These are phyloP conservation scores for Tieghemiomyces parasiticus DNA, from an alignment of 192 early-diverging fungal species.

Conservation along the genomic window DNA sequence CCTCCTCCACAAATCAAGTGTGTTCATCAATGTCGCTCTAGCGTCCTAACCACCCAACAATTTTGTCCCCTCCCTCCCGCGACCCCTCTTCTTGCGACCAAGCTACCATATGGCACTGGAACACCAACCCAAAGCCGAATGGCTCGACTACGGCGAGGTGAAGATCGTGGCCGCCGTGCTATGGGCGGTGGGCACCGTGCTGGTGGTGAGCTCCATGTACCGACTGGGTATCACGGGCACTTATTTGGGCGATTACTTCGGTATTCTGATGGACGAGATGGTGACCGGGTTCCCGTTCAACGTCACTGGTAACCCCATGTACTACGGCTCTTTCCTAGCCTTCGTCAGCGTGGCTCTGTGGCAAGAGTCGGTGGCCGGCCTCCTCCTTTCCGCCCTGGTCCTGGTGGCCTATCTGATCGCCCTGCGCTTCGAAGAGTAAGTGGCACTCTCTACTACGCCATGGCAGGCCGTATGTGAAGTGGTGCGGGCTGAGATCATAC, in stretches of 20 bases:
- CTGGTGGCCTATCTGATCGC: slow-evolving; percentile 64
- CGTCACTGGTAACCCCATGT: slow-evolving; percentile 89
- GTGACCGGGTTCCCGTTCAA: slow-evolving; percentile 89
- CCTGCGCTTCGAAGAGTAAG: slow-evolving; percentile 62
- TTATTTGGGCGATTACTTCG: slow-evolving; percentile 91
- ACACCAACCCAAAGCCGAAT: slow-evolving; percentile 40
- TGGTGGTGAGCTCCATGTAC: slow-evolving; percentile 75
- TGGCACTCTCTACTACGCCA: background rate
- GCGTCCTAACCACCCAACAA: background rate
- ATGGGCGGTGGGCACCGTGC: slow-evolving; percentile 45
- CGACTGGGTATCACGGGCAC: slow-evolving; percentile 80
- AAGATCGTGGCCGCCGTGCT: slow-evolving; percentile 30
- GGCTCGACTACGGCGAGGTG: slow-evolving; percentile 29
- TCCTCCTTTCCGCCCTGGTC: slow-evolving; percentile 49
- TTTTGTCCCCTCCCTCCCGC: background rate
- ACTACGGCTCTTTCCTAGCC: slow-evolving; percentile 73
- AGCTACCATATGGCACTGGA: slow-evolving; percentile 55
- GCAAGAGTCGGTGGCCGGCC: slow-evolving; percentile 52
- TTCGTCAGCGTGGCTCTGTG: slow-evolving; percentile 75
- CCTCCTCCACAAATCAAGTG: background rate
- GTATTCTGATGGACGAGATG: slow-evolving; percentile 72
- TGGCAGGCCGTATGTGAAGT: background rate
- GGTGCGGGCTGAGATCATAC: background rate
- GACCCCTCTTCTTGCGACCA: background rate
- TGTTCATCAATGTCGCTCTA: background rate